phyloP scores from a whole-genome alignment of 2,329 filamentous ascomycete species.

The Aspergillus ochraceus region DNA sequence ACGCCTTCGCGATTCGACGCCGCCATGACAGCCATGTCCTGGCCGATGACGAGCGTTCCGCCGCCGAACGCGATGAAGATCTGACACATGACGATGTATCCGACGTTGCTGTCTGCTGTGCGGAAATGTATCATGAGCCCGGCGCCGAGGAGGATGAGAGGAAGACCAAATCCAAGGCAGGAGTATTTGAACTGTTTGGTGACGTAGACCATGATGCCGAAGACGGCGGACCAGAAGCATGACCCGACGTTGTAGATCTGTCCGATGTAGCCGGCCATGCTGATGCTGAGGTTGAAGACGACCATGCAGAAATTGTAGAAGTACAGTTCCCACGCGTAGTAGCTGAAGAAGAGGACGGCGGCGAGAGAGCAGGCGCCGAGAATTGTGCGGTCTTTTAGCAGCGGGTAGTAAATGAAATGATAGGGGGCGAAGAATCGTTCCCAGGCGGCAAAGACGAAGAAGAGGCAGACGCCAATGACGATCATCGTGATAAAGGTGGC shows the following conservation, averaged over 20 bases:
- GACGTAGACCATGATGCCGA: conserved; percentile 52
- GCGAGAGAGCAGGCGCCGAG: conserved; percentile 54
- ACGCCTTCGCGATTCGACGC: conserved; percentile 56
- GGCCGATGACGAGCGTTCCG: conserved; percentile 53
- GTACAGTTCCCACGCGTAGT: conserved; percentile 55
- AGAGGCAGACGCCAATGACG: not conserved
- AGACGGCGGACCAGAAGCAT: conserved; percentile 51
- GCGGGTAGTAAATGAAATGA: conserved; percentile 55
- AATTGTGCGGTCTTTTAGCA: conserved; percentile 52
- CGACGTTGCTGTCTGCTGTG: conserved; percentile 46
- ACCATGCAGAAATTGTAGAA: conserved; percentile 56
- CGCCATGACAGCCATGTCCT: conserved; percentile 60
- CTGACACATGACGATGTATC: conserved; percentile 56
- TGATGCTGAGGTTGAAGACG: conserved; percentile 48
- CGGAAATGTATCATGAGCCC: conserved; percentile 59
- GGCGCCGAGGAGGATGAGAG: conserved; percentile 52
- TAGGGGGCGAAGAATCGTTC: conserved; percentile 55
- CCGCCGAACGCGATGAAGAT: conserved; percentile 56
- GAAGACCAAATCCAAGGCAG: conserved; percentile 53
- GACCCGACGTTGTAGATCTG: conserved; percentile 57
- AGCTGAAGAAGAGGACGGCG: conserved; percentile 50
- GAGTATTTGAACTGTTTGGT: conserved; percentile 55
- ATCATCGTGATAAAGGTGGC: conserved; percentile 6
- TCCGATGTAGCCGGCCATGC: conserved; percentile 47
- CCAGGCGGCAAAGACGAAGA: conserved; percentile 51